A percentile compares a stretch with the other conserved stretches of the same genome.
phyloP scores from a whole-genome alignment of 1,139 yeast species.

The Neolecta irregularis region DNA sequence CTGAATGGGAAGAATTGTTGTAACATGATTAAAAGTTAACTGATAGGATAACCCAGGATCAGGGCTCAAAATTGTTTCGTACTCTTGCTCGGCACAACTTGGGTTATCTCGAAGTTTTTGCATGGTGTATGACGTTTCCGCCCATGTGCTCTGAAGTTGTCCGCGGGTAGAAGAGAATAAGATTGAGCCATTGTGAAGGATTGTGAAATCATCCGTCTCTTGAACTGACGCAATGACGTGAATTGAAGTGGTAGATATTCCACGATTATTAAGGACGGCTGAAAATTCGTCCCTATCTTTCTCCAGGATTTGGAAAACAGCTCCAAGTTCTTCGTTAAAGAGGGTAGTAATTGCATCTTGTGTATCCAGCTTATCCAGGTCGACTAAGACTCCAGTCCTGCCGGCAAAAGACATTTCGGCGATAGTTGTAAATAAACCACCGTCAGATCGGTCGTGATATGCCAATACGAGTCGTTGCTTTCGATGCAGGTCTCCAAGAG shows the following conservation, averaged over 20 bases:
- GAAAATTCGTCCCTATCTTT: conserved; percentile 41
- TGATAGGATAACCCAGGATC: conserved; percentile 86
- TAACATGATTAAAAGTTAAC: conserved; percentile 45
- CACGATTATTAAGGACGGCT: conserved; percentile 38
- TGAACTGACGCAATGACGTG: conserved; percentile 52
- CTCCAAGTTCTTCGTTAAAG: conserved; percentile 91
- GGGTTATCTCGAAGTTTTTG: conserved; percentile 94
- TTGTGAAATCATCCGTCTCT: conserved; percentile 35
- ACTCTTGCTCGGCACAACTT: conserved; percentile 75
- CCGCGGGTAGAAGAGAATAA: conserved; percentile 47
- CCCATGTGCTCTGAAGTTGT: conserved; percentile 68
- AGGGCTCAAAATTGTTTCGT: conserved; percentile 44
- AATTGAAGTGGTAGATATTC: conserved; percentile 42
- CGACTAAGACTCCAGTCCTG: conserved; percentile 58
- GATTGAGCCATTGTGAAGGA: conserved; percentile 33
- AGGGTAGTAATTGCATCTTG: conserved; percentile 28
- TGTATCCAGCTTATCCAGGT: conserved; percentile 16
- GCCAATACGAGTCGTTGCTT: conserved; percentile 52
- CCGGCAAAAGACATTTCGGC: conserved; percentile 97
- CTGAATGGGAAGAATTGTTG: conserved; percentile 19
- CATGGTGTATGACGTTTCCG: conserved; percentile 74
- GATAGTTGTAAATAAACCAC: conserved; percentile 77
- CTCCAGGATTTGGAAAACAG: conserved; percentile 72
- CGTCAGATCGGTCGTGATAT: conserved; percentile 94
- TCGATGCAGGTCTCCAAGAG: conserved; percentile 58